Conservation (phyloP, 305 asterid genomes). For the Solanum hybrid region DNA sequence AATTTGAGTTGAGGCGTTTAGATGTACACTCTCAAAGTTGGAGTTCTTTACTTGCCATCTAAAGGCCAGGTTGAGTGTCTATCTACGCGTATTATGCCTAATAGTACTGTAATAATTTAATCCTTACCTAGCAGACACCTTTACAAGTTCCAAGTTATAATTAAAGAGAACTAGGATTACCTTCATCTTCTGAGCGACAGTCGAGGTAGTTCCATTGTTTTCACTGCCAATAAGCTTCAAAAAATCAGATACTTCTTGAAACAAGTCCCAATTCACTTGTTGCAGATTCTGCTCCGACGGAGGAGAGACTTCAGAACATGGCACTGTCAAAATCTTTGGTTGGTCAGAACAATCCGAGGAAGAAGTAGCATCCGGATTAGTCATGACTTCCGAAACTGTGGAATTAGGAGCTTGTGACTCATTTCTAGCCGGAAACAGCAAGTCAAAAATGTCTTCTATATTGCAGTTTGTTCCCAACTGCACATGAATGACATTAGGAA, state of each 20-base stretch:
- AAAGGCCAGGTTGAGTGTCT: background rate
- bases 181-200: conserved; percentile 15
- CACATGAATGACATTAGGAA: conserved; percentile 27
- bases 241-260: conserved; percentile 15
- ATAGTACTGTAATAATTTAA: background rate
- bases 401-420: background rate
- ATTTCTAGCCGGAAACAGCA: conserved; percentile 22
- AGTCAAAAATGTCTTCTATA: conserved; percentile 20
- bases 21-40: background rate
- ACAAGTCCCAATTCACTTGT: conserved; percentile 20
- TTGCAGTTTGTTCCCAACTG: conserved; percentile 15
- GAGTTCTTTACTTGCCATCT: background rate
- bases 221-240: background rate
- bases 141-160: background rate
- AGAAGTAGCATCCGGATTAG: background rate
- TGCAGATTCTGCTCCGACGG: background rate
- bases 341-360: background rate
- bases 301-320: background rate
- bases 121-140: background rate
- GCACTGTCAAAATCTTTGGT: background rate
- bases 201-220: background rate
- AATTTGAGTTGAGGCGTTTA: too few relatives aligned
- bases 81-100: background rate
- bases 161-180: conserved; percentile 17
- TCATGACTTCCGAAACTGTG: background rate